Percentiles rank a stretch among this genome's conserved stretches.
Conservation (phyloP, 148 eudicot genomes). For the Cornus florida region DNA sequence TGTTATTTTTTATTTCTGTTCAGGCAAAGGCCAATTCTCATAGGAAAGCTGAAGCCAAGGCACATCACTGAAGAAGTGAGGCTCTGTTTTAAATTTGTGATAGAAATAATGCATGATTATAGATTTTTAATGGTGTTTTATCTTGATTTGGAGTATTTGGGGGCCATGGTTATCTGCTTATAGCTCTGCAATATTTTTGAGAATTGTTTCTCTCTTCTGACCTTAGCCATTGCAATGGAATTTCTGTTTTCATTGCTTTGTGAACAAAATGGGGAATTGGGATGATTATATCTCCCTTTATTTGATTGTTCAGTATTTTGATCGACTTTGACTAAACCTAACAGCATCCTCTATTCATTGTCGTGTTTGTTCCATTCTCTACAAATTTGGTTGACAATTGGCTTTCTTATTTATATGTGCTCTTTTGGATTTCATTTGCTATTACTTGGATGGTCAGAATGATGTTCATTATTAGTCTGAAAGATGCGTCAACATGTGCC, state of each 20-base stretch:
- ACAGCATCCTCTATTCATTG: background rate
- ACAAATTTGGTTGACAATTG: background rate
- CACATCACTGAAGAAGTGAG: constrained; percentile 15
- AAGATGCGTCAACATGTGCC: background rate
- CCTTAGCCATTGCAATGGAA: background rate
- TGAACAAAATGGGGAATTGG: background rate
- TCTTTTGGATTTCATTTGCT: background rate
- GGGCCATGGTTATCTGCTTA: background rate
- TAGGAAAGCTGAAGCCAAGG: constrained; percentile 13
- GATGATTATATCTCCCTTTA: background rate
- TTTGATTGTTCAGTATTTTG: background rate
- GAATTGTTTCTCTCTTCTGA: background rate
- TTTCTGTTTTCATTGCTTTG: background rate
- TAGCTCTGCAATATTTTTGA: constrained; percentile 8
- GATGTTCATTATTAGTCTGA: background rate
- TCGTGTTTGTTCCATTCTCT: background rate
- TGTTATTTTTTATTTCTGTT: background rate
- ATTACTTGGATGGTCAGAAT: background rate
- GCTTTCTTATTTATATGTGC: background rate
- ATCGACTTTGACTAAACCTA: background rate
- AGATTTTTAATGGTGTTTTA: background rate
- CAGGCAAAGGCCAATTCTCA: constrained; percentile 24
- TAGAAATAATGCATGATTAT: constrained; percentile 5
- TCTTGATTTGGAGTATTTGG: background rate
- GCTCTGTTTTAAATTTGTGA: background rate